Evolutionary conservation across 768 basidiomycete species (phyloP), one percentile per base, ranked within the genome.

Genomic region (Tricholomella constricta): DNA sequence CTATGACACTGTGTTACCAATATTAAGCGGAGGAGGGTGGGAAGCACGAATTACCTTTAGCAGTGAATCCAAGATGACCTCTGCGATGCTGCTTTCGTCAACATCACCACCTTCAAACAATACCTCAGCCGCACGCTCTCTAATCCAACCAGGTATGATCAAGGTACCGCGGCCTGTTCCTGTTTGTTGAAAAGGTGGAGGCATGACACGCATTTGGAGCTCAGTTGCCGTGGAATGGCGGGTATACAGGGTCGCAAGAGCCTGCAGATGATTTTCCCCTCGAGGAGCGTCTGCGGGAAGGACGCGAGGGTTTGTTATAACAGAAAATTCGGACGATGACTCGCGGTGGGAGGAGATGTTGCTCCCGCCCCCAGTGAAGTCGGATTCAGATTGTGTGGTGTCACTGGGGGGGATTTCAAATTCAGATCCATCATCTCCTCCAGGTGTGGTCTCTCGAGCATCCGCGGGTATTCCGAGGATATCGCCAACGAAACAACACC

Each of bases 61-160:
- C 23, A 98, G 70, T 2, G 85, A 78, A 53, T 91, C 85, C 6
- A 98, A 70, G 10, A 98, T 78, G 23, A 87, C 78, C 63, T 94
- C 92, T 0, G 91, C 89, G 6, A 95, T 73, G 55, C 89, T 93
- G 55, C 80, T 81, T 69, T 94, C 90, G 60, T 96, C 94, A 9
- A 92, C 85, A 60, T 94, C 92, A 6, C 91, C 91, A 1, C 87
- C 86, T 64, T 92, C 91, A 56, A 97, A 98, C 9, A 98, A 72
- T 5, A 96, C 80, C 68, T 98, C 97, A 1, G 94, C 85, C 1
- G 89, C 89, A 12, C 95, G 79, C 66, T 98, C 96, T 37, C 96
- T 73, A 35, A 99, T 79, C 97, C 97, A 99, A 2, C 96, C 96
- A 1, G 96, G 96, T 38, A 98, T 82, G 40, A 91, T 76, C 41